Percentiles rank a stretch among this genome's conserved stretches.
These are phyloP conservation scores for Fusarium aywerte DNA, from an alignment of 2,329 filamentous ascomycete genomes.

Conservation along the genomic window DNA sequence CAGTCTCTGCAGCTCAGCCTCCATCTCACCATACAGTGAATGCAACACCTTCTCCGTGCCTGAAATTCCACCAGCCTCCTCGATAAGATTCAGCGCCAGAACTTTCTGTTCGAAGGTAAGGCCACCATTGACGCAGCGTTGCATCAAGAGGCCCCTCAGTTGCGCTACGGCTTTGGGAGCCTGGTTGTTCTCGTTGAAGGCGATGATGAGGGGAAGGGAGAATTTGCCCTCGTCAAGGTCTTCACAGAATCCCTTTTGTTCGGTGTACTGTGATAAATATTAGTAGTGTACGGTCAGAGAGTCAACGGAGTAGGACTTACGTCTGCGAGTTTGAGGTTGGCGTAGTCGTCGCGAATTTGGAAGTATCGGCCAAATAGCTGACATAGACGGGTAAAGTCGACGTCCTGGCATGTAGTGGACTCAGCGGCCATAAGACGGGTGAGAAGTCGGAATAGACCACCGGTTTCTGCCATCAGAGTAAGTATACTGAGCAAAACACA, in stretches of 20 bases:
- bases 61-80: background rate
- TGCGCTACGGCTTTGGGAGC: background rate
- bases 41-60: background rate
- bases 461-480: background rate
- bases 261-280: background rate
- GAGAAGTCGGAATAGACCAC: background rate
- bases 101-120: background rate
- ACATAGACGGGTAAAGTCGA: background rate
- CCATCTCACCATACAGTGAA: background rate
- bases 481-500: background rate
- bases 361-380: slow-evolving; percentile 1
- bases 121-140: background rate
- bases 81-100: background rate
- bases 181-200: background rate
- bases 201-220: background rate
- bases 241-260: slow-evolving; percentile 10
- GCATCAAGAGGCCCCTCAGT: background rate
- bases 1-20: background rate
- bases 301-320: background rate
- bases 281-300: background rate
- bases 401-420: background rate
- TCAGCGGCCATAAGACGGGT: background rate
- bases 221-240: slow-evolving; percentile 13
- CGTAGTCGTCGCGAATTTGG: slow-evolving; percentile 13
- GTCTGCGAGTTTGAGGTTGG: slow-evolving; percentile 1